phyloP scores from a whole-genome alignment of 345 rosid genomes.

The Turritis glabra region DNA sequence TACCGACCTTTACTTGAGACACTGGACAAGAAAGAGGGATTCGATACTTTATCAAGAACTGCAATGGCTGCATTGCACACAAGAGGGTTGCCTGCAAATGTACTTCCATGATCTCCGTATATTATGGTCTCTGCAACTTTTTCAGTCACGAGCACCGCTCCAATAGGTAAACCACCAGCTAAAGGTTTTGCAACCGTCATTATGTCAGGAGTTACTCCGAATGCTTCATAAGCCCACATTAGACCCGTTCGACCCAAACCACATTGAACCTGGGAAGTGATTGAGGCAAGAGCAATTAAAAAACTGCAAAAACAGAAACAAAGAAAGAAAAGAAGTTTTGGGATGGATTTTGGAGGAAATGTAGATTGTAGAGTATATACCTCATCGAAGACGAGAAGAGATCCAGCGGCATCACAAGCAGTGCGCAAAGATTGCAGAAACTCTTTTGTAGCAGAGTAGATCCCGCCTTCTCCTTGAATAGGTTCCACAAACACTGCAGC shows the following conservation, averaged over 20 bases:
- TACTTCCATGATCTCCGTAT: constrained; percentile 88
- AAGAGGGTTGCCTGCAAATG: constrained; percentile 85
- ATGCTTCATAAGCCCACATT: constrained; percentile 83
- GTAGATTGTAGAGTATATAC: constrained; percentile 35
- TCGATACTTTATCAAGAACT: constrained; percentile 71
- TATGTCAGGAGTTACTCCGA: constrained; percentile 68
- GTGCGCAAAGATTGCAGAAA: constrained; percentile 68
- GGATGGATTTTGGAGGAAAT: background rate
- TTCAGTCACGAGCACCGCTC: constrained; percentile 77
- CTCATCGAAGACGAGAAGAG: constrained; percentile 93
- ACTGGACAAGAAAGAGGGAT: constrained; percentile 70
- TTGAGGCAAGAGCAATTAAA: background rate
- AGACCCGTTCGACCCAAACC: constrained; percentile 82
- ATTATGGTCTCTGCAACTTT: constrained; percentile 68
- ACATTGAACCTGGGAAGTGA: constrained; percentile 60
- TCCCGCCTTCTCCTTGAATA: constrained; percentile 96
- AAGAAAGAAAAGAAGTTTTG: background rate
- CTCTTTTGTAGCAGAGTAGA: constrained; percentile 73
- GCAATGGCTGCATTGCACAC: constrained; percentile 68
- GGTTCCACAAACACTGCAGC: constrained; percentile 98
- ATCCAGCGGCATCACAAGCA: constrained; percentile 79
- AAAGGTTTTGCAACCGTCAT: constrained; percentile 98
- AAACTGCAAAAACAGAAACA: background rate
- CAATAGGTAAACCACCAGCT: constrained; percentile 93
- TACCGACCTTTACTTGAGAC: constrained; percentile 62